Percentiles rank a stretch among this genome's conserved stretches.
Conservation (phyloP, 2,329 filamentous ascomycete genomes). For the Epichloe sp. region DNA sequence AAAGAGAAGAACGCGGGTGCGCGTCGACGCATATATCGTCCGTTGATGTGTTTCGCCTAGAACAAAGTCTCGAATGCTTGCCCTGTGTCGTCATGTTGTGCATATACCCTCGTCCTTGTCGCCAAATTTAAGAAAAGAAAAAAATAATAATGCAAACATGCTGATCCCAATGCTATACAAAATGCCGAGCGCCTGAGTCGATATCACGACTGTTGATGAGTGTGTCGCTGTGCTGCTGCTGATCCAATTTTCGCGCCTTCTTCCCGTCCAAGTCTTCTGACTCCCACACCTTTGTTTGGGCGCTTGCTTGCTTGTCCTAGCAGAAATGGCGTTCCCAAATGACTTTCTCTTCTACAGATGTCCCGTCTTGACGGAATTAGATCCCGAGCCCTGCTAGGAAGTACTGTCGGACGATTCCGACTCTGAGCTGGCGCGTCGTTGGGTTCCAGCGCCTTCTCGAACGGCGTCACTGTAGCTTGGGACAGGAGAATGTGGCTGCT, state of each 20-base stretch:
- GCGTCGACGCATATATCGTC: too few relatives aligned
- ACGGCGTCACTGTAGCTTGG: conserved; percentile 74
- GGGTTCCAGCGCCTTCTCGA: conserved; percentile 29
- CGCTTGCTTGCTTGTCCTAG: neutral
- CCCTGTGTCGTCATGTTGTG: too few relatives aligned
- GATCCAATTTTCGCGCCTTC: neutral
- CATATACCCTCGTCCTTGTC: too few relatives aligned
- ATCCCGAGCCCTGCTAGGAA: neutral
- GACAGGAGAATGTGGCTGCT: conserved; percentile 46
- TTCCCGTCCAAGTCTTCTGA: neutral
- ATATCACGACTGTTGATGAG: neutral
- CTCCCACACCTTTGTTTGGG: neutral
- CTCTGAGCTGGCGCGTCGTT: conserved; percentile 13
- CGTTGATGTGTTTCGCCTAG: too few relatives aligned
- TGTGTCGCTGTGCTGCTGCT: conserved; percentile 2
- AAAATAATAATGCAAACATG: conserved; percentile 1
- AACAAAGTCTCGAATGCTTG: too few relatives aligned
- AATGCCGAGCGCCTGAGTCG: conserved; percentile 11
- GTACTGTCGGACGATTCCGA: neutral
- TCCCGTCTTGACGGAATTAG: too few relatives aligned
- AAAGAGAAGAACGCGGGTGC: too few relatives aligned
- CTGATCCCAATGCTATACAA: conserved; percentile 13
- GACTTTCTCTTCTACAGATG: too few relatives aligned
- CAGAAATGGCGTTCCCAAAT: too few relatives aligned
- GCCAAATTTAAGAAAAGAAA: neutral